Evolutionary conservation across 2,329 filamentous ascomycete genomes (phyloP).

Genomic region (Zasmidium cellare): DNA sequence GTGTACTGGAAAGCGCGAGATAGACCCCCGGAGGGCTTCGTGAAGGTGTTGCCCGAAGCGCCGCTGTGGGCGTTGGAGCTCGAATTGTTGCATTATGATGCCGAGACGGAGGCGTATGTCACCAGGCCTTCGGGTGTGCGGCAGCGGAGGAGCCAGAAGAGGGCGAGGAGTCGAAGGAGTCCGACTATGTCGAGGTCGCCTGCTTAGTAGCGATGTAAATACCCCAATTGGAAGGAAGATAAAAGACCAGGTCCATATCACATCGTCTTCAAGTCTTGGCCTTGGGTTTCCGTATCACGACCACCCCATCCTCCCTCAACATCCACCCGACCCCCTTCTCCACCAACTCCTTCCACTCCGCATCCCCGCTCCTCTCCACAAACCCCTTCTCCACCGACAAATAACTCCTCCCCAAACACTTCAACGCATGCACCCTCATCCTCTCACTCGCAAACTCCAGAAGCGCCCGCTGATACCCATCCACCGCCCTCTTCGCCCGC

Average conservation of each 20-base stretch:
- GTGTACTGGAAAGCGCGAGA: slow-evolving; percentile 45
- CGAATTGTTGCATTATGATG: slow-evolving; percentile 43
- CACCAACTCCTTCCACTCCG: slow-evolving; percentile 71
- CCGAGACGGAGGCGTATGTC: slow-evolving; percentile 43
- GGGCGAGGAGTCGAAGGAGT: slow-evolving; percentile 8
- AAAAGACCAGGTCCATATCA: background rate
- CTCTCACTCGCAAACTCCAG: slow-evolving; percentile 78
- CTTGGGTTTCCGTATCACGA: slow-evolving; percentile 71
- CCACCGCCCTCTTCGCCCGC: slow-evolving; percentile 67
- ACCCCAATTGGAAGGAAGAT: background rate
- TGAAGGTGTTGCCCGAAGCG: slow-evolving; percentile 44
- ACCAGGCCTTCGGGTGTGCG: slow-evolving; percentile 23
- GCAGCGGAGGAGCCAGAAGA: slow-evolving; percentile 18
- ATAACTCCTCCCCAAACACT: slow-evolving; percentile 83
- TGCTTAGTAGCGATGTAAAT: slow-evolving; percentile 1
- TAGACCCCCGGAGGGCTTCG: slow-evolving; percentile 37
- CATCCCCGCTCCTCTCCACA: slow-evolving; percentile 67
- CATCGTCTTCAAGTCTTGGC: slow-evolving; percentile 27
- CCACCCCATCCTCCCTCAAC: slow-evolving; percentile 62
- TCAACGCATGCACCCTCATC: slow-evolving; percentile 75
- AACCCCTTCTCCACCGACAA: slow-evolving; percentile 68
- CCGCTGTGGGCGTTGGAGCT: slow-evolving; percentile 47
- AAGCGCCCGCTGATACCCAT: slow-evolving; percentile 76
- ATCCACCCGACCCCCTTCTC: slow-evolving; percentile 83
- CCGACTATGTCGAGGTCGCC: background rate